Conservation (phyloP, 129 eudicot species). For the Dittrichia graveolens region DNA sequence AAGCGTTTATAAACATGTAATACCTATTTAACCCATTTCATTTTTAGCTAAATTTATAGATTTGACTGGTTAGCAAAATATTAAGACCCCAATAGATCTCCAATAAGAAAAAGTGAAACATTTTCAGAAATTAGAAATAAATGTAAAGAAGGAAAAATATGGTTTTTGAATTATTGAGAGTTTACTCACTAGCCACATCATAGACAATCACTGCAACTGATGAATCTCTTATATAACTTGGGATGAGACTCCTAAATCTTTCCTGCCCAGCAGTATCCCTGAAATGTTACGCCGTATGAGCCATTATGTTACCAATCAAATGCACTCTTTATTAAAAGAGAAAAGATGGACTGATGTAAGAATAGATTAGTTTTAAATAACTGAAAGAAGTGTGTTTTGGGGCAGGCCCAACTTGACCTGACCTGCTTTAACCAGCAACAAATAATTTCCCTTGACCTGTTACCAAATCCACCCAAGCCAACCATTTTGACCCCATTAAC, state of each 20-base stretch:
- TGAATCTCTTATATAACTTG: constrained; percentile 95
- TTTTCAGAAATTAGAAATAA: background rate
- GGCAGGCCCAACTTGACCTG: too few species aligned
- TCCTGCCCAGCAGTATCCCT: constrained; percentile 99
- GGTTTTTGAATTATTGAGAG: constrained; percentile 10
- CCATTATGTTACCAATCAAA: too few species aligned
- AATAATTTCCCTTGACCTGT: too few species aligned
- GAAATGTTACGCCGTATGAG: constrained; percentile 9
- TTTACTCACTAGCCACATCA: constrained; percentile 86
- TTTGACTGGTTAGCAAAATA: background rate
- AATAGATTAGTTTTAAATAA: too few species aligned
- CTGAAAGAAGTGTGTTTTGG: too few species aligned
- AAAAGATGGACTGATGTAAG: too few species aligned
- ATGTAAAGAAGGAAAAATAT: constrained; percentile 1
- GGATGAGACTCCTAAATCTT: constrained; percentile 93
- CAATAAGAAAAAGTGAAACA: background rate
- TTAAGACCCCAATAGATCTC: constrained; percentile 3
- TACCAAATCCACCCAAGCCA: too few species aligned
- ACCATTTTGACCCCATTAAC: too few species aligned
- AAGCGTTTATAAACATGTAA: too few species aligned
- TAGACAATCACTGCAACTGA: constrained; percentile 86
- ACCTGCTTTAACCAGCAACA: too few species aligned
- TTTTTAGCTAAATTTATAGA: background rate
- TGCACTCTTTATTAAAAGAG: too few species aligned
- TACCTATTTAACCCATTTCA: background rate